Conservation (phyloP, 2,329 filamentous ascomycete species). For the Ciborinia camelliae region DNA sequence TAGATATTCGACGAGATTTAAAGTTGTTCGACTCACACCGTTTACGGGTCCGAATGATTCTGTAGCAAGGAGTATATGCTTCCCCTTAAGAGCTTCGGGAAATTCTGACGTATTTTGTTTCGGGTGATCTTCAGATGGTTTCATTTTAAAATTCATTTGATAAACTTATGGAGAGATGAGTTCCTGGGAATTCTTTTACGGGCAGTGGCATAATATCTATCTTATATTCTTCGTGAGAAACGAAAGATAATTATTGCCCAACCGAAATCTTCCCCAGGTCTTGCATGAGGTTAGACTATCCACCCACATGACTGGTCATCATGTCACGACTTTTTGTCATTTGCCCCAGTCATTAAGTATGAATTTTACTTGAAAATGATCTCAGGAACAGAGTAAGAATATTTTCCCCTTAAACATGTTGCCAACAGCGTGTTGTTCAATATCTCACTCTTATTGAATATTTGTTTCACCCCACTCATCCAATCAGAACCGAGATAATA, state of each 20-base stretch:
- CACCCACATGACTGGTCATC: not conserved
- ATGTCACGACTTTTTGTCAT: not conserved
- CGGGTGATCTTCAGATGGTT: too few species aligned
- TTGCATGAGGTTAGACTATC: not conserved
- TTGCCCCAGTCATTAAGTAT: not conserved
- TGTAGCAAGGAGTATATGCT: conserved; percentile 63
- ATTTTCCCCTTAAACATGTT: too few species aligned
- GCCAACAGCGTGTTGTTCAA: not conserved
- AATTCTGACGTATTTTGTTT: conserved; percentile 33
- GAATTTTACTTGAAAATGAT: not conserved
- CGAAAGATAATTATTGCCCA: not conserved
- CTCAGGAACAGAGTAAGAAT: too few species aligned
- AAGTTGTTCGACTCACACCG: conserved; percentile 67
- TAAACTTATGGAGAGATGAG: too few species aligned
- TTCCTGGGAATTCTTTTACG: not conserved
- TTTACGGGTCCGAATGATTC: conserved; percentile 72
- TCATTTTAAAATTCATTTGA: not conserved
- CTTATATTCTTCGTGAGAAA: not conserved
- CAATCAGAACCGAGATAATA: not conserved
- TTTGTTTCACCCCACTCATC: not conserved
- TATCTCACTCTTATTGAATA: not conserved
- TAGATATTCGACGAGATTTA: conserved; percentile 66
- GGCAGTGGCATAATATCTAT: not conserved
- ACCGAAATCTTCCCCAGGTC: not conserved
- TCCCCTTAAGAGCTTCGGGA: conserved; percentile 50